Conservation (phyloP, 371 early-diverging fungal genomes). For the Entomophthora muscae region DNA sequence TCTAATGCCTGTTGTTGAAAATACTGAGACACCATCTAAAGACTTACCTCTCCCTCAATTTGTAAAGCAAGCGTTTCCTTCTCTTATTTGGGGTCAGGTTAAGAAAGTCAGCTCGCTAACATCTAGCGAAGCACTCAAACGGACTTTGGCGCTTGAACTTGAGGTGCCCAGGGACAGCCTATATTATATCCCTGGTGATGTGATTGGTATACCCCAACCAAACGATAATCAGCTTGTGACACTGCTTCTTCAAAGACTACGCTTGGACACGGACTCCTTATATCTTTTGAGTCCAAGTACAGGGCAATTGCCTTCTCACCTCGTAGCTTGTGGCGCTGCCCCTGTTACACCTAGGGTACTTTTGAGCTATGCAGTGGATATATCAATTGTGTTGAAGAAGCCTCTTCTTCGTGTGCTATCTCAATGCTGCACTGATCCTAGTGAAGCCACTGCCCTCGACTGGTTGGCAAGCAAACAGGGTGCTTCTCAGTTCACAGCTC, state of each 20-base stretch:
- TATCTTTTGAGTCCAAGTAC: slow-evolving; percentile 4
- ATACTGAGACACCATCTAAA: background rate
- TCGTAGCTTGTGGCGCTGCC: background rate
- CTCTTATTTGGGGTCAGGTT: background rate
- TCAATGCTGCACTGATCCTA: background rate
- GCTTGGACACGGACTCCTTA: slow-evolving; percentile 16
- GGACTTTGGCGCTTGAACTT: background rate
- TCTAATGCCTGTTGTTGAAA: background rate
- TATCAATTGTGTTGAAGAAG: background rate
- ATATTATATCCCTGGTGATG: slow-evolving; percentile 60
- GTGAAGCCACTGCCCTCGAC: background rate
- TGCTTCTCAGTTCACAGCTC: slow-evolving; percentile 30
- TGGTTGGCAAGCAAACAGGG: slow-evolving; percentile 23
- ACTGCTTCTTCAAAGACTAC: slow-evolving; percentile 26
- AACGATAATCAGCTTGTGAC: slow-evolving; percentile 41
- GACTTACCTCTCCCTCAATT: background rate
- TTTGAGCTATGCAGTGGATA: background rate
- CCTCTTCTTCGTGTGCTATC: background rate
- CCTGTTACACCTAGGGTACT: background rate
- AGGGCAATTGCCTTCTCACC: background rate
- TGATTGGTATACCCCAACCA: slow-evolving; percentile 66
- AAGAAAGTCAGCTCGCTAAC: background rate
- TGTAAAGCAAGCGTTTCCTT: background rate
- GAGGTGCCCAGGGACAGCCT: slow-evolving; percentile 1
- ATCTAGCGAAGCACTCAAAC: background rate